Base-by-base conservation (phyloP, 2,329 filamentous ascomycete species). In the Triangularia verruculosa region DNA sequence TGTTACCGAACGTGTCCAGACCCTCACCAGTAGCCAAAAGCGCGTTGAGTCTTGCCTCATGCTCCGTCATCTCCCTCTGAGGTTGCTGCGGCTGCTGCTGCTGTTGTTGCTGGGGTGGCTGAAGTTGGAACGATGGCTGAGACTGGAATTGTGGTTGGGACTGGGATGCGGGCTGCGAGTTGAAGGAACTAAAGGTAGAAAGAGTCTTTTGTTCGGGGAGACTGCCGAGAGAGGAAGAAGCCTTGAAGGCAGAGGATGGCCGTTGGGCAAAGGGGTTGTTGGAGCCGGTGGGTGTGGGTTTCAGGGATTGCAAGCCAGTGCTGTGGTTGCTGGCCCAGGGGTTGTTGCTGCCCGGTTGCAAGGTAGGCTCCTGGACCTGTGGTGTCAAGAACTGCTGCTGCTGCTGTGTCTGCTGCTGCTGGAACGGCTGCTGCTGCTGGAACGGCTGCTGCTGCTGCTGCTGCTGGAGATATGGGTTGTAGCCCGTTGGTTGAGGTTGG, bases 1-100 rank as follows among this genome's bases (percentile, higher is more conserved):
- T 92, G 75, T 99, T 99, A 68, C 95, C 95, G 75, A 96, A 99
- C 0, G 95, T 99, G 74, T 99, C 95, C 81, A 96, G 91, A 24
- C 95, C 95, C 63, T 99, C 95, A 68, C 95, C 93, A 24, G 85
- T 87, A 2, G 93, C 86, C 53, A 99, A 86, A 32, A 99, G 86
- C 1, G 90, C 86, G 74, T 98, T 98, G 69, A 99, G 89, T 72
- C 86, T 90, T 22, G 89, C 87, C 73, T 88, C 84, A 75, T 88
- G 87, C 73, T 86, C 85, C 70, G 77, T 86, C 68, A 87, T 72
- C 66, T 85, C 81, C 71, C 80, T 86, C 71, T 83, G 84, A 1
- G 82, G 82, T 66, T 80, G 80, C 61, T 78, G 78, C 61, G 77
- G 77, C 57, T 76, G 73, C 54, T 75, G 72, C 72, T 66, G 72